Evolutionary conservation across 2,329 filamentous ascomycete genomes (phyloP).

Genomic region (Colletotrichum cuscutae): DNA sequence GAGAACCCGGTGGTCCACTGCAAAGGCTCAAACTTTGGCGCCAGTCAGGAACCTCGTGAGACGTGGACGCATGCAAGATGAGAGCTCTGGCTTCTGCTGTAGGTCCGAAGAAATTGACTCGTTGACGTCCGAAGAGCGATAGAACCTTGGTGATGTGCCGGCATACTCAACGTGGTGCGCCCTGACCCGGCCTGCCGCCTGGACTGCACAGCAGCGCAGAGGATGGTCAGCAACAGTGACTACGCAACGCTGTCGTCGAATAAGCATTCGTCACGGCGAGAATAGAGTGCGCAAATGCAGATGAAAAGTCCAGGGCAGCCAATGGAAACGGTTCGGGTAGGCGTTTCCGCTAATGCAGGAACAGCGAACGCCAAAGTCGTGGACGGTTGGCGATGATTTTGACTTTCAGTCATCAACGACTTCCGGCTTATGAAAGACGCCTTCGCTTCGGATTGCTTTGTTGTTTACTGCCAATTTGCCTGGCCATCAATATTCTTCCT

Average conservation of each 20-base stretch:
- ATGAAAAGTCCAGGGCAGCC: neutral
- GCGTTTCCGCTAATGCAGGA: slow-evolving; percentile 33
- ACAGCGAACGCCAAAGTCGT: slow-evolving; percentile 24
- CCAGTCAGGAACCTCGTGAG: neutral
- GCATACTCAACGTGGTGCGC: slow-evolving; percentile 5
- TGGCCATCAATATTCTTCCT: neutral
- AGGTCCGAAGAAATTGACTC: neutral
- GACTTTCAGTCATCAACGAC: neutral
- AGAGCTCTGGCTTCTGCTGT: neutral
- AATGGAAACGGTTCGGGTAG: slow-evolving; percentile 12
- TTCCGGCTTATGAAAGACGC: neutral
- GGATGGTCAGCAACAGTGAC: neutral
- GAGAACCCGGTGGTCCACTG: neutral
- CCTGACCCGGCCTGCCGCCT: neutral
- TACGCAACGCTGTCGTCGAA: slow-evolving; percentile 11
- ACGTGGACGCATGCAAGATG: neutral
- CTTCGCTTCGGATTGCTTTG: neutral
- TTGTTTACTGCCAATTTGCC: neutral
- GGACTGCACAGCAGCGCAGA: neutral
- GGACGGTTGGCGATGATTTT: neutral
- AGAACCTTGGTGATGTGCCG: neutral
- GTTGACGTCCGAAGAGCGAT: neutral
- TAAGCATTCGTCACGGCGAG: slow-evolving; percentile 26
- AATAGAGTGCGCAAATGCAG: slow-evolving; percentile 17
- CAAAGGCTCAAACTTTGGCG: neutral